Percentiles rank a stretch among this genome's conserved stretches.
Evolutionary conservation across 176 grass and related monocot genomes (phyloP).

Genomic region (Eragrostis curvula): DNA sequence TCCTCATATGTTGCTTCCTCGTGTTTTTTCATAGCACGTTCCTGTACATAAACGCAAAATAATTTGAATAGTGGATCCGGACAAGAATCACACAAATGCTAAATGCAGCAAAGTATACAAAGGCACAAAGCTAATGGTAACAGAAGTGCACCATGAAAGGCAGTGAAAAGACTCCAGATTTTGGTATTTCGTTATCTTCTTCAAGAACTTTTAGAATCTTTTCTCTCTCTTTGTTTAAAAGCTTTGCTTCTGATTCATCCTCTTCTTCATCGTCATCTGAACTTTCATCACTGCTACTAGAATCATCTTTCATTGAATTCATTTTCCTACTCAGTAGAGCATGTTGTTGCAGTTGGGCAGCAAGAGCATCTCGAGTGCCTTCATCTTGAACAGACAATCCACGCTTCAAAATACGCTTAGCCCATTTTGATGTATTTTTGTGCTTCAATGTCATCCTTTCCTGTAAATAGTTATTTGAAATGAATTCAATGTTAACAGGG

Average conservation of each 20-base stretch:
- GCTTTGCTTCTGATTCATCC: constrained; percentile 50
- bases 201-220: constrained; percentile 72
- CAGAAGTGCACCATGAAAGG: constrained; percentile 82
- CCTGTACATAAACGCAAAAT: constrained; percentile 54
- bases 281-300: constrained; percentile 77
- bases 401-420: constrained; percentile 79
- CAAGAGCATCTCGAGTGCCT: constrained; percentile 79
- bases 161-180: constrained; percentile 78
- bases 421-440: constrained; percentile 92
- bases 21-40: constrained; percentile 80
- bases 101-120: constrained; percentile 32
- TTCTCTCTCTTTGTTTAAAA: constrained; percentile 77
- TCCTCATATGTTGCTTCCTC: constrained; percentile 78
- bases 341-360: constrained; percentile 80
- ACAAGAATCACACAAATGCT: neutral
- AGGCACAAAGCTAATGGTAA: constrained; percentile 6
- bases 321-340: constrained; percentile 89
- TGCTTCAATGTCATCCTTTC: constrained; percentile 93
- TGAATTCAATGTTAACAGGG: neutral
- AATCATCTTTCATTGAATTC: constrained; percentile 75
- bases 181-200: constrained; percentile 58
- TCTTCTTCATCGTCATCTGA: constrained; percentile 66
- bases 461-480: constrained; percentile 49
- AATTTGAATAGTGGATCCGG: neutral
- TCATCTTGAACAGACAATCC: constrained; percentile 89